Base-by-base conservation (phyloP, 495 filamentous ascomycete species). In the Hypoxylon fuscum region DNA sequence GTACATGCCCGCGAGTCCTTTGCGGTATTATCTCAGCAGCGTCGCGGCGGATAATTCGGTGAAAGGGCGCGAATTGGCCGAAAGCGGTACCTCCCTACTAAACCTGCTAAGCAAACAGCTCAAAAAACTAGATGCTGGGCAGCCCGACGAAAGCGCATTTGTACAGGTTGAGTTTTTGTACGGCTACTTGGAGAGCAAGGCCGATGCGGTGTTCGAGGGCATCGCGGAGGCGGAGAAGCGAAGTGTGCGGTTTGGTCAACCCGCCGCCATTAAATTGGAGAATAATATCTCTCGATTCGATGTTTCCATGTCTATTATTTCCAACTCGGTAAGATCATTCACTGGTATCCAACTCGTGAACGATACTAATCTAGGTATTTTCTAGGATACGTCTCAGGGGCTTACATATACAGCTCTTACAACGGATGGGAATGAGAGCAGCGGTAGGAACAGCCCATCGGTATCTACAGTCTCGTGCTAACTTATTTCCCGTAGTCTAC, bases 171-270 rank as follows among this genome's bases (percentile, higher is more conserved):
- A 77, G 7, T 78, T 81, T 38, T 43, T 86, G 23, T 74, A 75
- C n/a, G 68, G 74, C 11, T 76, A 79, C 52, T 49, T 85, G 35
- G 70, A 66, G 2, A 58, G 41, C 17, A 74, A 76, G 45, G 73
- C 80, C 17, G 72, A 64, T 38, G 45, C 37, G 1, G 71, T 85
- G 1, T 83, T 85, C 32, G 60, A 74, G 20, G 77, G 80, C 17
- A 84, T 86, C 55, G 82, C 83, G 7, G 76, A 83, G 54, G 81
- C 82, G 6, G 77, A 84, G 59, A 81, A 80, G 55, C 70, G 82
- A 41, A 79, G 77, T 46, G 82, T 86, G 5, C 71, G 78, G 12
- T 84, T 86, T 56, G 83, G 83, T 1, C 68, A 75, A 34, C 66
- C 63, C 6, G 71, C 75, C 1, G 66, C 73, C 20, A 49, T 84